A percentile compares a stretch with the other conserved stretches of the same genome.
Evolutionary conservation across 371 early-diverging fungal species (phyloP).

Genomic region (Mortierella sp.): DNA sequence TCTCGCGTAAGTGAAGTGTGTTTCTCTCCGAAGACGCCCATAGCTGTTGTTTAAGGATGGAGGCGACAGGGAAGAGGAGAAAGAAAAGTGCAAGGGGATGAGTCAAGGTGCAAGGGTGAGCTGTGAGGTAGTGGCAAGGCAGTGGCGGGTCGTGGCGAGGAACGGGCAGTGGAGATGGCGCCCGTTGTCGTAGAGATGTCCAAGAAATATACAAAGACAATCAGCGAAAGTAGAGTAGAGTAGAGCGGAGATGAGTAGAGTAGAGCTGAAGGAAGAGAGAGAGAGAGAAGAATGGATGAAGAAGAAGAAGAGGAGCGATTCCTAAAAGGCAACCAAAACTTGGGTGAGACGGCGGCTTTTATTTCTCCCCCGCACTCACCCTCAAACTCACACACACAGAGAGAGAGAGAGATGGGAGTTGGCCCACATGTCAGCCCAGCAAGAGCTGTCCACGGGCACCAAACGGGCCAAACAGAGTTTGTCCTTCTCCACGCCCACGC

Average conservation of each 20-base stretch:
- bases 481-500: no score
- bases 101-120: background rate
- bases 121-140: background rate
- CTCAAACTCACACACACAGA: no score
- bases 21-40: constrained; percentile 53
- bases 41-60: constrained; percentile 1
- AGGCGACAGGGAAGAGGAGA: background rate
- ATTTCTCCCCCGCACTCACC: no score
- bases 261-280: background rate
- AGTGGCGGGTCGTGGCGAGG: background rate
- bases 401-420: no score
- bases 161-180: constrained; percentile 2
- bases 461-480: background rate
- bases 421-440: no score
- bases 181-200: no score
- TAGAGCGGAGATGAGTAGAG: background rate
- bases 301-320: background rate
- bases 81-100: background rate
- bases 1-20: constrained; percentile 52
- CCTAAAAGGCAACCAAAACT: no score
- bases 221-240: no score
- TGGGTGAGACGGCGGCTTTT: no score
- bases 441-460: background rate
- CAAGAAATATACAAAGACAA: no score
- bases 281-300: background rate